Evolutionary conservation across 2,329 filamentous ascomycete genomes (phyloP), one percentile per base, ranked within the genome.

Genomic region (Botrytis sinoallii): DNA sequence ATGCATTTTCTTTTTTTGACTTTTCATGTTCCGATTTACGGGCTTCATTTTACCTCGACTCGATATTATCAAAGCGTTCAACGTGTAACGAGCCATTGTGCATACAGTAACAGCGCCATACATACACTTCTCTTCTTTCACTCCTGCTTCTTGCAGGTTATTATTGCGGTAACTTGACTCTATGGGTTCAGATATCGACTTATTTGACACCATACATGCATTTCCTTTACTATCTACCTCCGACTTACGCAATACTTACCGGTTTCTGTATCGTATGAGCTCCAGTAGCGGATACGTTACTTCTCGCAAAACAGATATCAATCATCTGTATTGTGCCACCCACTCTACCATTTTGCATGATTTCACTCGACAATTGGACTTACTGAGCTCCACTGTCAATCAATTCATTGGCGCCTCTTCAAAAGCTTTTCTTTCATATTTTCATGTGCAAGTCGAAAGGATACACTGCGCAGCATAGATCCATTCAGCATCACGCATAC

Each of bases 381-480:
- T 12, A 14, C 48, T 22, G 35, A 40, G 65, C 35, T 57, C 65
- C 29, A 57, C 10, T 35, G 32, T 48, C 42, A 25, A 48, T 9
- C 20, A 6, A 22, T 16, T 22, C 25, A 55, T 42, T 9, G n/a
- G 32, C 48, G 7, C 32, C 35, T 29, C 66, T 38, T 35, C 8
- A 3, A 18, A 69, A 25, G 40, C 4, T 22, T 8, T 22, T 42
- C 5, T 44, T 18, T 18, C 10, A 16, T 10, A 29, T 42, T 57
- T 38, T 32, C 38, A 9, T 25, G n/a, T 44, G 25, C 38, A n/a
- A 69, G 35, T 10, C n/a, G n/a, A 57, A 57, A 3, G 7, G 12
- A 32, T 69, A 42, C n/a, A 57, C 25, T 32, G 66, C 48, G 66
- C 48, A 68, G 48, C 35, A 57, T 57, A 68, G 14, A 68, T 22